Conservation (phyloP, 148 eudicot species). For the Vaccinium macrocarpon region DNA sequence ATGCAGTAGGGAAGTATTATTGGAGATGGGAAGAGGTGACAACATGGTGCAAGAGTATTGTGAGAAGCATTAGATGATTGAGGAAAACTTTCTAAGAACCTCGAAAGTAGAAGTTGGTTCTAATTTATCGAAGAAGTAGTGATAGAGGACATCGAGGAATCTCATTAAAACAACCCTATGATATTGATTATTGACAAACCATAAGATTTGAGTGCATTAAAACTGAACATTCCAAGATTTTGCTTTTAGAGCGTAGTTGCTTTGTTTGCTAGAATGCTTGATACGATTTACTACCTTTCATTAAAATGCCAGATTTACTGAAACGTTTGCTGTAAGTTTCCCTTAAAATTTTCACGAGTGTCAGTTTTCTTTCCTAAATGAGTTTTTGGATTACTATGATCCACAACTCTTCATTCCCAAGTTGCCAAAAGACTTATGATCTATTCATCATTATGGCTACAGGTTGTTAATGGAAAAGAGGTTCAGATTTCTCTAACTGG, state of each 20-base stretch:
- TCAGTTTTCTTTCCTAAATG: not conserved
- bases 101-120: not conserved
- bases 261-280: not conserved
- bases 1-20: not conserved
- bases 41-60: not conserved
- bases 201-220: not conserved
- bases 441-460: constrained; percentile 20
- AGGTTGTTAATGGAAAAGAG: constrained; percentile 88
- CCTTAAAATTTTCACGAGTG: not conserved
- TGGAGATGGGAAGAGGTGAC: not conserved
- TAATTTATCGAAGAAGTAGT: not conserved
- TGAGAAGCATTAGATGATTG: not conserved
- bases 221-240: not conserved
- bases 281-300: not conserved
- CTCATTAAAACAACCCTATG: not conserved
- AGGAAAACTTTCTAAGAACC: not conserved
- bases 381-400: not conserved
- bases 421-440: not conserved
- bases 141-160: not conserved
- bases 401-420: not conserved
- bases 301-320: not conserved
- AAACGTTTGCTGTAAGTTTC: not conserved
- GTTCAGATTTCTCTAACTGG: constrained; percentile 89
- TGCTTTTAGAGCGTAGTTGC: not conserved
- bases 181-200: not conserved